A percentile compares a stretch with the other conserved stretches of the same genome.
Evolutionary conservation across 768 basidiomycete genomes (phyloP).

Genomic region (Hygrophoropsis aurantiaca): DNA sequence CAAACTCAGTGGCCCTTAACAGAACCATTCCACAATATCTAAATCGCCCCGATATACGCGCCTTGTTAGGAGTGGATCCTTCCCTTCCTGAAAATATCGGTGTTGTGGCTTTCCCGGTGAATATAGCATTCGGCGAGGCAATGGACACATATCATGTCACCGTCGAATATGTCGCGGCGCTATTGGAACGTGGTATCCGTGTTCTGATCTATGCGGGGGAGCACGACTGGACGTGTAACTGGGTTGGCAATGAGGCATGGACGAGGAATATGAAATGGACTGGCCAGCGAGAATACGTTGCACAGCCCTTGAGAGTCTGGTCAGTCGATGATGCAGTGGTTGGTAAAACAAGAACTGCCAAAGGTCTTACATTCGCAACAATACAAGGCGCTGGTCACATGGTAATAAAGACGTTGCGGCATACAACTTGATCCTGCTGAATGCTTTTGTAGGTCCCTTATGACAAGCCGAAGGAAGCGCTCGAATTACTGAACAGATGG

Average conservation of each 20-base stretch:
- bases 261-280: conserved; percentile 73
- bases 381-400: conserved; percentile 77
- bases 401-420: too few relatives aligned
- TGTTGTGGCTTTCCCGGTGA: conserved; percentile 43
- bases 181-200: conserved; percentile 76
- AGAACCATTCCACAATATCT: conserved; percentile 66
- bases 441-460: too few relatives aligned
- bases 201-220: conserved; percentile 75
- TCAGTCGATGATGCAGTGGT: conserved; percentile 45
- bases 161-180: conserved; percentile 37
- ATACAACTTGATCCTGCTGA: too few relatives aligned
- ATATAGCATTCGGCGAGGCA: conserved; percentile 43
- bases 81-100: conserved; percentile 39
- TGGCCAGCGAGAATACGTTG: conserved; percentile 51
- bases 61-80: conserved; percentile 62
- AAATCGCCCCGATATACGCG: conserved; percentile 52
- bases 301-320: conserved; percentile 59
- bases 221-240: conserved; percentile 81
- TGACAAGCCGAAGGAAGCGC: too few relatives aligned
- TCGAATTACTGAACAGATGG: too few relatives aligned
- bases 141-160: conserved; percentile 39
- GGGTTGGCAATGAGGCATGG: conserved; percentile 78
- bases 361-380: conserved; percentile 65
- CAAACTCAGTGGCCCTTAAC: conserved; percentile 1
- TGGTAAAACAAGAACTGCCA: conserved; percentile 55